phyloP scores from a whole-genome alignment of 257 asterid species.

The Fraxinus anomala region DNA sequence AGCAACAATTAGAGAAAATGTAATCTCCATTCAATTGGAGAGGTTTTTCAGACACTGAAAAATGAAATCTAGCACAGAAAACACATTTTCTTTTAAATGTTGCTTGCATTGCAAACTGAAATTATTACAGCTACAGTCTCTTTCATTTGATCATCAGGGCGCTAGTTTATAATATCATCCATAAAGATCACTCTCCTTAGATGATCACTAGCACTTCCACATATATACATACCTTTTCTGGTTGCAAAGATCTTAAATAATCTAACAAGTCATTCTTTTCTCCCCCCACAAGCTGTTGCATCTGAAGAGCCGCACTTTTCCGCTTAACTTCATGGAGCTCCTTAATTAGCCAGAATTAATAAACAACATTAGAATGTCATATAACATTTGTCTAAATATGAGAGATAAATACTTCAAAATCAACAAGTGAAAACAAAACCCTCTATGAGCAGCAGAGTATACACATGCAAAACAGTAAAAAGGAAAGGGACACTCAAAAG shows the following conservation, averaged over 20 bases:
- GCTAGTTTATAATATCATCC: not conserved
- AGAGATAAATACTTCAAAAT: not conserved
- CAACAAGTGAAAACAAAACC: not conserved
- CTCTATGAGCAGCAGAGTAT: not conserved
- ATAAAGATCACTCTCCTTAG: not conserved
- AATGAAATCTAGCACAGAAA: not conserved
- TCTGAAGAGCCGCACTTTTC: constrained; percentile 91
- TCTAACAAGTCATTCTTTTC: constrained; percentile 94
- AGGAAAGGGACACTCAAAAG: not conserved
- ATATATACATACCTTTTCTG: constrained; percentile 66
- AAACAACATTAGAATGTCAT: not conserved
- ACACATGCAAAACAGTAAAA: not conserved
- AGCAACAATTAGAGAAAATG: not conserved
- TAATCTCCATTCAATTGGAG: not conserved
- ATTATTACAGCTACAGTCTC: not conserved
- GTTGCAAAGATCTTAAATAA: constrained; percentile 83
- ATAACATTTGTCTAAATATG: not conserved
- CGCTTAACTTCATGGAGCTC: constrained; percentile 89
- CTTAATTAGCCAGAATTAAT: constrained; percentile 40
- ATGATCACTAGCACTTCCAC: not conserved
- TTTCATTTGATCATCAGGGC: constrained; percentile 1
- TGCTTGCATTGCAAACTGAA: not conserved
- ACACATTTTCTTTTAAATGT: not conserved
- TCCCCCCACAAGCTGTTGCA: constrained; percentile 98
- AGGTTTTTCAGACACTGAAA: not conserved